Base-by-base conservation (phyloP, 2,329 filamentous ascomycete species). In the Neurospora sp. region DNA sequence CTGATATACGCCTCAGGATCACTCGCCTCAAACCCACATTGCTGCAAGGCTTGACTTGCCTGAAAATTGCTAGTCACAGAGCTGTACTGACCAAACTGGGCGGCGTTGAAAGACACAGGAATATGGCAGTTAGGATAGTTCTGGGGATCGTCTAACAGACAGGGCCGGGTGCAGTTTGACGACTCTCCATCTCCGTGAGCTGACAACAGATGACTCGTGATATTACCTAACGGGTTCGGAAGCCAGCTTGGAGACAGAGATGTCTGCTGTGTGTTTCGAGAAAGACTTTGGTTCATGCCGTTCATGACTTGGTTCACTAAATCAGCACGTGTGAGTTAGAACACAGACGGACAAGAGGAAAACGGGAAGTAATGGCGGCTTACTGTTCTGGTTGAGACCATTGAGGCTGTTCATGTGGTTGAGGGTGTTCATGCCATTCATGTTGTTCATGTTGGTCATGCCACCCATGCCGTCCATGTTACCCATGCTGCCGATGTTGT, bases 121-220 rank as follows among this genome's bases (percentile, higher is more conserved):
- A 76, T 70, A 28, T 73, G 74, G 19, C 76, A 77, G 66, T 73
- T 73, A 2, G 66, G 67, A 66, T 73, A 76, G 70, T 72, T 73
- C 19, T 69, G 67, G 10, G 73, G 75, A 38, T 76, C 73, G 36
- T 75, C 74, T 8, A 76, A 67, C 19, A 72, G 73, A 67, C 76
- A 77, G 9, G 74, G 72, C 11, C 72, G 71, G 8, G 70, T 74
- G 70, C 76, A 77, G 66, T 40, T 69, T 5, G 75, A 72, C 11
- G 73, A 70, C 66, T 71, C 52, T 5, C 71, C 38, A 33, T 74
- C 73, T 67, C 67, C 69, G 66, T 77, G 76, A 52, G 75, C 74
- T 68, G 67, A 23, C 23, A 76, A 69, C 17, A 76, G 68, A 69
- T 77, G 76, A 67, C 70, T 74, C 36, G 72, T 71, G 23, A 77